phyloP scores from a whole-genome alignment of 2,329 filamentous ascomycete genomes.

The Fusarium sp. region DNA sequence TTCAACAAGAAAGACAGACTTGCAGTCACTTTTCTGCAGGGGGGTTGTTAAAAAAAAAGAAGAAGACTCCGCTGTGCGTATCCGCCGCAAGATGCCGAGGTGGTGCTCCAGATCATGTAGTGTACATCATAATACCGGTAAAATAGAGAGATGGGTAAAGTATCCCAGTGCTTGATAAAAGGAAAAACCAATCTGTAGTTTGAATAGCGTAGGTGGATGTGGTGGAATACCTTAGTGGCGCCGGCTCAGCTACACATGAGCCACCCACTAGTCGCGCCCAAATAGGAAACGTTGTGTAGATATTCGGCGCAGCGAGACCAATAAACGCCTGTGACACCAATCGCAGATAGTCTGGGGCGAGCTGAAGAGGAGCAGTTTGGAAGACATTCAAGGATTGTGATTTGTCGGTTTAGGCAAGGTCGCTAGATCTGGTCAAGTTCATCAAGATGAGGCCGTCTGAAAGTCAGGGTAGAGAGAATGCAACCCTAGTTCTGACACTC shows the following conservation, averaged over 20 bases:
- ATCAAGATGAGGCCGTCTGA: conserved; percentile 44
- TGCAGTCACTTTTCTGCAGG: conserved; percentile 28
- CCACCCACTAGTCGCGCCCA: conserved; percentile 47
- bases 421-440: conserved; percentile 44
- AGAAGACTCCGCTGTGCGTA: conserved; percentile 14
- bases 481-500: conserved; percentile 27
- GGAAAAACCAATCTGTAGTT: conserved; percentile 14
- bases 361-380: conserved; percentile 41
- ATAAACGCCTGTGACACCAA: conserved; percentile 48
- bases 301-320: conserved; percentile 43
- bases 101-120: background rate
- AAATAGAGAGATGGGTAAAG: conserved; percentile 27
- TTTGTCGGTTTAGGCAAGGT: conserved; percentile 16
- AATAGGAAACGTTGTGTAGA: conserved; percentile 43
- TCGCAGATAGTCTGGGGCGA: conserved; percentile 45
- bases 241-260: conserved; percentile 47
- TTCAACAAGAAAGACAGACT: background rate
- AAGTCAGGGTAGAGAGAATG: conserved; percentile 27
- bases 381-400: conserved; percentile 8
- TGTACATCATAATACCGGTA: conserved; percentile 3
- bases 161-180: conserved; percentile 12
- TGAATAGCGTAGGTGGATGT: conserved; percentile 38
- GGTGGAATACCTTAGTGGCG: conserved; percentile 28
- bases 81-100: background rate
- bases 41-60: conserved; percentile 22